A percentile compares a stretch with the other conserved stretches of the same genome.
These are phyloP conservation scores for Pythium dissimile DNA, from an alignment of 352 stramenopile genomes.

Conservation along the genomic window DNA sequence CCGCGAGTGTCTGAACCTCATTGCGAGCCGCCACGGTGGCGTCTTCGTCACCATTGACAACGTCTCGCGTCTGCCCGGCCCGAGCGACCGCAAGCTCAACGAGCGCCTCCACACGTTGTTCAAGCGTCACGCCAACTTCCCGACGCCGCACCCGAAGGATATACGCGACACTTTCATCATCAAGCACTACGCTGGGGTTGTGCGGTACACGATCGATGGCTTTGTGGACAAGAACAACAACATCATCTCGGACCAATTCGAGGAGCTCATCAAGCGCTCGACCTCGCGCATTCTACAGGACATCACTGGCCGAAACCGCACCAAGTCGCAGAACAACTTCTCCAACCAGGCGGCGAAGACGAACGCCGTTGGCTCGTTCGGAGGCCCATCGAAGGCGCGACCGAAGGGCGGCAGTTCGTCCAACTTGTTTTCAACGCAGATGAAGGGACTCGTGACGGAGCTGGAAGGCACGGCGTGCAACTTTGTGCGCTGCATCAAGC, in stretches of 20 bases:
- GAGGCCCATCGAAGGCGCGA: constrained; percentile 37
- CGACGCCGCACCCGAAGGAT: constrained; percentile 82
- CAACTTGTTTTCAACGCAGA: constrained; percentile 78
- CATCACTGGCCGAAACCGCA: constrained; percentile 47
- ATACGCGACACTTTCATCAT: constrained; percentile 83
- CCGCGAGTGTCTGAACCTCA: constrained; percentile 79
- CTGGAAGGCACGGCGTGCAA: constrained; percentile 87
- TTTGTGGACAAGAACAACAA: constrained; percentile 92
- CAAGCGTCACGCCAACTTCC: constrained; percentile 81
- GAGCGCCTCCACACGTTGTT: constrained; percentile 80
- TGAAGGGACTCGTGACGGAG: constrained; percentile 80
- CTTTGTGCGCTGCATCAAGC: constrained; percentile 96
- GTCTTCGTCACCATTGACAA: constrained; percentile 87
- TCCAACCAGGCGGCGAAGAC: constrained; percentile 43
- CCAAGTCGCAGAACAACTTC: constrained; percentile 38
- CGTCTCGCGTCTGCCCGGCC: constrained; percentile 73
- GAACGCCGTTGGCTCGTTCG: constrained; percentile 35
- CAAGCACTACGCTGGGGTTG: constrained; percentile 77
- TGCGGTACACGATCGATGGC: constrained; percentile 81
- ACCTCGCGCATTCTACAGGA: constrained; percentile 70
- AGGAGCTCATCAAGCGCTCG: constrained; percentile 81
- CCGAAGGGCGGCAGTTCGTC: constrained; percentile 66
- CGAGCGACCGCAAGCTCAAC: constrained; percentile 87
- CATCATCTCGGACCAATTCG: constrained; percentile 86
- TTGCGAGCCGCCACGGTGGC: constrained; percentile 75